phyloP scores from a whole-genome alignment of 257 asterid genomes.

The Cruciata laevipes region DNA sequence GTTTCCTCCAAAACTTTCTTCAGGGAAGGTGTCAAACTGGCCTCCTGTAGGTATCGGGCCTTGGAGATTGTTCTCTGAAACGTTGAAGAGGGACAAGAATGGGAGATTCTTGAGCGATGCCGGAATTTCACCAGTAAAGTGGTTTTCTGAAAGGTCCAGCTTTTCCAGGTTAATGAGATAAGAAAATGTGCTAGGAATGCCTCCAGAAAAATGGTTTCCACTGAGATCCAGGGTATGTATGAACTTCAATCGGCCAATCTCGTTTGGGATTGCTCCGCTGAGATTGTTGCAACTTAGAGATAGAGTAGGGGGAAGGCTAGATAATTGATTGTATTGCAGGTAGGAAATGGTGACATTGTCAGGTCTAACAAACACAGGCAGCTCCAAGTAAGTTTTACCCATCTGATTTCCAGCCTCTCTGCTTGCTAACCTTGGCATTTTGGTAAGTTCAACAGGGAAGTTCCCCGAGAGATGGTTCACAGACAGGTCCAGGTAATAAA shows the following conservation, averaged over 20 bases:
- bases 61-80: not conserved
- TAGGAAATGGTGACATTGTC: slow-evolving; percentile 26
- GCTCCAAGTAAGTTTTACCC: slow-evolving; percentile 47
- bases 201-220: slow-evolving; percentile 55
- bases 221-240: slow-evolving; percentile 65
- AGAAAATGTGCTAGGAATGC: slow-evolving; percentile 66
- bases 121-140: slow-evolving; percentile 72
- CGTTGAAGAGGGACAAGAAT: not conserved
- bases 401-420: slow-evolving; percentile 30
- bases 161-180: slow-evolving; percentile 70
- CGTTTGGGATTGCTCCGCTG: slow-evolving; percentile 54
- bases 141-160: slow-evolving; percentile 64
- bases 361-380: slow-evolving; percentile 89
- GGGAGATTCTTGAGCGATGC: slow-evolving; percentile 48
- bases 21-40: not conserved
- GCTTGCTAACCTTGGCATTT: slow-evolving; percentile 42
- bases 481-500: slow-evolving; percentile 78
- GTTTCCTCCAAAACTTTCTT: slow-evolving; percentile 64
- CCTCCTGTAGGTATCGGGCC: slow-evolving; percentile 1
- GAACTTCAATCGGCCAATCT: slow-evolving; percentile 64
- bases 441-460: slow-evolving; percentile 56
- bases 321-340: slow-evolving; percentile 73
- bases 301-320: slow-evolving; percentile 75
- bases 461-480: slow-evolving; percentile 50
- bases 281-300: slow-evolving; percentile 52